Base-by-base conservation (phyloP, 371 early-diverging fungal genomes). In the Sporodiniella umbellata region DNA sequence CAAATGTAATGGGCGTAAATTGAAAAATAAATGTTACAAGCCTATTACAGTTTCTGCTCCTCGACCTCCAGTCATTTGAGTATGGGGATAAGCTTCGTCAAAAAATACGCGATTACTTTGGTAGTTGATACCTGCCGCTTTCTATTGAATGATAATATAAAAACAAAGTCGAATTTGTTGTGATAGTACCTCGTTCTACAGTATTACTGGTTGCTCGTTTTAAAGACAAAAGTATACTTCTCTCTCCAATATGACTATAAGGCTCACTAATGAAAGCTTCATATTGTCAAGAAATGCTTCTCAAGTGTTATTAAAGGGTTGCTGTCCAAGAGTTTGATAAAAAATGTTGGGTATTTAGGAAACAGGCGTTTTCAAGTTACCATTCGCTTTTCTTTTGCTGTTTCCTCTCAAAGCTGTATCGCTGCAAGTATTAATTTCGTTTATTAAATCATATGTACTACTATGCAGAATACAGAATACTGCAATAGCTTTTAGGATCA, bases 401-500 rank as follows among this genome's bases (percentile, higher is more conserved):
- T 54, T 54, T 54, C 48, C 54, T 42, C n/a, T 7, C 48, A 54
- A 40, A 54, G 22, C 48, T 45, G 54, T 54, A 17, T 33, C 54
- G 12, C 17, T 42, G 31, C 54, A 42, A 54, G 42, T n/a, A 54
- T 54, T 47, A 39, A 47, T 5, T 47, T 47, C 42, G 42, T 47
- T 48, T 47, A 54, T 54, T 42, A 54, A 46, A 45, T 54, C 48
- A 47, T 54, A 54, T 47, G 54, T 22, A 33, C 46, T 47, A 46
- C 48, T 47, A 45, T 33, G 24, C 38, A 46, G 43, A n/a, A 54
- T 47, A 54, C 33, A 45, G 28, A 33, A 30, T 33, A 45, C 19
- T 39, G 15, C 42, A 53, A 45, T 46, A 39, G 40, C 33, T 53
- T 53, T 53, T 45, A 38, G 53, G 46, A 46, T 37, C 31, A 45